Conservation (phyloP, 2,329 filamentous ascomycete genomes). For the Ilyonectria mors-panacis region DNA sequence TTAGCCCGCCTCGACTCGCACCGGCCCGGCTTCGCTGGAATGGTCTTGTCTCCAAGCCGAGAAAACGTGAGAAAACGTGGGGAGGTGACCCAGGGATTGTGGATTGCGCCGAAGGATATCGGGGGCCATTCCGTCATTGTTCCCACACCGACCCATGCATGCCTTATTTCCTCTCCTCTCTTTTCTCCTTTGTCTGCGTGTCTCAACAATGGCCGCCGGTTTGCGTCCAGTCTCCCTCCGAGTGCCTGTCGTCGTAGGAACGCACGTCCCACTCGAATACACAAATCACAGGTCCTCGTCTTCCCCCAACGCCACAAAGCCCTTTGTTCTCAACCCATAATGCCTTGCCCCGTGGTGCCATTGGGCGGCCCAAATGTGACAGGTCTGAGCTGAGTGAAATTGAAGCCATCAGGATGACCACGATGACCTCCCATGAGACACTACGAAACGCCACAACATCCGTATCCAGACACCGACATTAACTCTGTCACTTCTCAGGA, state of each 20-base stretch:
- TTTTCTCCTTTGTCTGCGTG: not conserved
- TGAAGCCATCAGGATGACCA: conserved; percentile 9
- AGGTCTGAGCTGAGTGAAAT: not conserved
- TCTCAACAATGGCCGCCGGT: not conserved
- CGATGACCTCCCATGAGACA: conserved; percentile 14
- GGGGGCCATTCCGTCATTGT: not conserved
- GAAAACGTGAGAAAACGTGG: not conserved
- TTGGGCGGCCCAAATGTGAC: not conserved
- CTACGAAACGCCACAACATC: conserved; percentile 12
- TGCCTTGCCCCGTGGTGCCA: not conserved
- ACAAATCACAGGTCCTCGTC: not conserved
- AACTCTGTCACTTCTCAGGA: conserved; percentile 5
- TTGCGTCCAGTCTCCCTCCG: not conserved
- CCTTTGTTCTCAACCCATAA: not conserved
- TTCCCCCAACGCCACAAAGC: not conserved
- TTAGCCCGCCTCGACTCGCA: not conserved
- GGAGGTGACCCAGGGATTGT: not conserved
- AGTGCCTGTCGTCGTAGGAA: not conserved
- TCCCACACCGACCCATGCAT: too few relatives aligned
- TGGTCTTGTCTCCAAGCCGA: not conserved
- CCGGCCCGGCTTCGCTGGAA: not conserved
- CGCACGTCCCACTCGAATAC: not conserved
- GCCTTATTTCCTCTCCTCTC: not conserved
- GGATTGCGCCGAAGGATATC: not conserved
- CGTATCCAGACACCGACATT: not conserved